Percentiles rank a stretch among this genome's conserved stretches.
phyloP scores from a whole-genome alignment of 2,329 filamentous ascomycete species.

The Lecanicillium sp. region DNA sequence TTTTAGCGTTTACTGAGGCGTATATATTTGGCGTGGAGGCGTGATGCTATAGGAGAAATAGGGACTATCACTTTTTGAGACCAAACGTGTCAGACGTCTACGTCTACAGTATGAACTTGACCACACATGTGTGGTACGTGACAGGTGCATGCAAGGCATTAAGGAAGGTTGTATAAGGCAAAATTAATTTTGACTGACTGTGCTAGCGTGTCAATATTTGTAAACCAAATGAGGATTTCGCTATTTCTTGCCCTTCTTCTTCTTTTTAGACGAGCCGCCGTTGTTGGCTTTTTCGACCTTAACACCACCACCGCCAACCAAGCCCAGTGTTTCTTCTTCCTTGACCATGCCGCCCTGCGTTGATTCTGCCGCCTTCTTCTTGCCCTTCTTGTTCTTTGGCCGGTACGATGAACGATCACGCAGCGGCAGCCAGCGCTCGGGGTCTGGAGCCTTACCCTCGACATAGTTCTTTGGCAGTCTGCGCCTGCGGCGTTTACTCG shows the following conservation, averaged over 20 bases:
- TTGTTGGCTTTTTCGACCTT: conserved; percentile 51
- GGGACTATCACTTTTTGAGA: no score
- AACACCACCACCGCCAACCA: conserved; percentile 56
- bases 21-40: no score
- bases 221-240: not conserved
- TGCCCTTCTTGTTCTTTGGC: conserved; percentile 87
- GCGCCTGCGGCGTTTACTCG: conserved; percentile 50
- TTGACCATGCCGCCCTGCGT: conserved; percentile 80
- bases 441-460: conserved; percentile 71
- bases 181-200: not conserved
- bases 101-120: no score
- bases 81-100: no score
- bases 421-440: conserved; percentile 88
- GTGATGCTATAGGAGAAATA: no score
- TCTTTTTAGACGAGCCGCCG: conserved; percentile 36
- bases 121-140: not conserved
- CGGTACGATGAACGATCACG: conserved; percentile 82
- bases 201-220: not conserved
- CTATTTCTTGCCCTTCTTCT: conserved; percentile 47
- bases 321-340: conserved; percentile 60
- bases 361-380: conserved; percentile 67
- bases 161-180: not conserved
- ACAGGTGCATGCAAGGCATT: not conserved
- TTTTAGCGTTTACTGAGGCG: conserved; percentile 5
- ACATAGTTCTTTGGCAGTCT: conserved; percentile 68